phyloP scores from a whole-genome alignment of 2,329 filamentous ascomycete species.

The Aureobasidium subglaciale region DNA sequence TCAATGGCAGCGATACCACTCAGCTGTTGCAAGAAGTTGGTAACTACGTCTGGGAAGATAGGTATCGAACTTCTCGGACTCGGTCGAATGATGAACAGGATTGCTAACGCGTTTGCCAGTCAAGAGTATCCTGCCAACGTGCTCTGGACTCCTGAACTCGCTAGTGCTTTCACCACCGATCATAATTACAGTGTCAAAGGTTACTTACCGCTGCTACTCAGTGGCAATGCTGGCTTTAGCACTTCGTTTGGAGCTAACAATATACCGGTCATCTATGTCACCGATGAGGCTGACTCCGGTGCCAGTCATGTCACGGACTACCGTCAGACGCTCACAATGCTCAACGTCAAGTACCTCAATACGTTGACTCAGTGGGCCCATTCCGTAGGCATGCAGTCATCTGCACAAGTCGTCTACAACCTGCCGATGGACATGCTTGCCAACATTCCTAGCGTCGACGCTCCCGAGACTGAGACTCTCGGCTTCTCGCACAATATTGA shows the following conservation, averaged over 20 bases:
- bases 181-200: conserved; percentile 26
- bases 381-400: conserved; percentile 23
- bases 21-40: conserved; percentile 24
- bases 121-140: background rate
- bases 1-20: conserved; percentile 20
- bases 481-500: conserved; percentile 29
- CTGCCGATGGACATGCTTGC: conserved; percentile 29
- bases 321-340: conserved; percentile 24
- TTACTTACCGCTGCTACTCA: conserved; percentile 28
- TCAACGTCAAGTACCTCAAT: conserved; percentile 27
- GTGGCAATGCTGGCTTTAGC: conserved; percentile 20
- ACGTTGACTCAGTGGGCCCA: conserved; percentile 25
- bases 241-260: conserved; percentile 18
- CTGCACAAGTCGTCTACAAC: conserved; percentile 30
- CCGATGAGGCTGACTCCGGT: conserved; percentile 21
- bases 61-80: conserved; percentile 19
- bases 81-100: no score
- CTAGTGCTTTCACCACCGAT: conserved; percentile 21
- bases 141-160: conserved; percentile 23
- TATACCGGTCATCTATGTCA: conserved; percentile 20
- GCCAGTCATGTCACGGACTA: conserved; percentile 26
- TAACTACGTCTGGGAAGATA: background rate
- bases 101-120: no score
- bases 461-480: conserved; percentile 30
- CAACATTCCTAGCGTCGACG: conserved; percentile 27